Base-by-base conservation (phyloP, 768 basidiomycete species). In the Lactarius hengduanensis region DNA sequence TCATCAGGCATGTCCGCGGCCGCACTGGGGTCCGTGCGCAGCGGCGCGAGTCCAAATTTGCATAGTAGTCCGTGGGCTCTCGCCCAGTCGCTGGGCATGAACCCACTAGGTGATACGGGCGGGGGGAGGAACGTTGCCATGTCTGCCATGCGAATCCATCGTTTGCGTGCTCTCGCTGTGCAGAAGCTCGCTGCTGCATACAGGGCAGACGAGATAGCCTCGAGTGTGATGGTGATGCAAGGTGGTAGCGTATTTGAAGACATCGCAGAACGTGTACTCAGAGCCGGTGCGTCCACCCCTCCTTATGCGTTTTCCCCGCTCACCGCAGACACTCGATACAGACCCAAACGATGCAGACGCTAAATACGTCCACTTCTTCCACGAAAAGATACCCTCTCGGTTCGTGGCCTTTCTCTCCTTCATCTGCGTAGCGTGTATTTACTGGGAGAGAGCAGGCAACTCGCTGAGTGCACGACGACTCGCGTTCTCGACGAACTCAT, bases 201-300 rank as follows among this genome's bases (percentile, higher is more conserved):
- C 73, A 86, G 87, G 74, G 82, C 86, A 13, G 94, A 96, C 73
- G 94, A 96, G 75, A 92, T 96, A 72, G 94, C 94, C 1, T 91
- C 91, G 0, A 93, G 91, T 72, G 94, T 96, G 32, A 92, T 95
- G 88, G 87, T 96, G 38, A 96, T 96, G 94, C 94, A 96, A 74
- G 92, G 92, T 43, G 92, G 94, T 5, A 93, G 88, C 68, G 90
- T 94, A 3, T 91, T 96, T 72, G 94, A 96, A 71, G 94, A 96
- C 71, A 82, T 96, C n/a, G 94, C 94, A 0, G 91, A 93, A 73
- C 83, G 88, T 16, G 93, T 96, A 10, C 82, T 95, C 61, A 91
- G 80, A 82, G 74, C 84, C 61, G 86, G 86, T 86, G 62, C 65
- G 82, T 78, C 32, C 11, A 28, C 10, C 18, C 59, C 59, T 55